Conservation (phyloP, 495 filamentous ascomycete genomes). For the Tuber calosporum region DNA sequence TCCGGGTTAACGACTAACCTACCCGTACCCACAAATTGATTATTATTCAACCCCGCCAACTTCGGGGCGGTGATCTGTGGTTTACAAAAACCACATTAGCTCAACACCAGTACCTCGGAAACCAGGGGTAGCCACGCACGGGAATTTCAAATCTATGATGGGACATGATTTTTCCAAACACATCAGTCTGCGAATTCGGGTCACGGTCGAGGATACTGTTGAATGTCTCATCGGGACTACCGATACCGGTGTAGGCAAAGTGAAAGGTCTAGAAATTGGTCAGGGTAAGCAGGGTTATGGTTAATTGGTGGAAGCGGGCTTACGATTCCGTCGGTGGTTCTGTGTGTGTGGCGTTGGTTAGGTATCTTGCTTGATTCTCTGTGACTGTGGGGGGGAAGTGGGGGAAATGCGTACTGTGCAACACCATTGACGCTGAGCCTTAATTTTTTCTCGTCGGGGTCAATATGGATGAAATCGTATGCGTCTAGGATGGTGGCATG, state of each 20-base stretch:
- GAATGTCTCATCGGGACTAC: not conserved
- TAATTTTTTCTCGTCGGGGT: not conserved
- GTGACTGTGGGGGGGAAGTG: not conserved
- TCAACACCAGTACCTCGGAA: not conserved
- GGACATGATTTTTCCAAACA: not conserved
- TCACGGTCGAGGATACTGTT: not conserved
- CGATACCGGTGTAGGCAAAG: not conserved
- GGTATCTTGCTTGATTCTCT: not conserved
- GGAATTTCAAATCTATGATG: not conserved
- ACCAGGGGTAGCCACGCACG: not conserved
- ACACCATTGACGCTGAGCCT: not conserved
- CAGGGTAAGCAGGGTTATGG: not conserved
- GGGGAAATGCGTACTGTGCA: not conserved
- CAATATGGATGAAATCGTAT: not conserved
- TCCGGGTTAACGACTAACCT: not conserved
- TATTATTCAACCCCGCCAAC: not conserved
- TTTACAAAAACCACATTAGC: not conserved
- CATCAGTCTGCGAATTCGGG: not conserved
- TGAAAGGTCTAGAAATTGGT: not conserved
- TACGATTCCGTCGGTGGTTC: not conserved
- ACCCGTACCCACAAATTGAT: not conserved
- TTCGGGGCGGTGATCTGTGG: not conserved
- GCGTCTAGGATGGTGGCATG: not conserved
- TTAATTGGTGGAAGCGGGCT: not conserved
- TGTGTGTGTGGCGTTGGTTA: not conserved